phyloP scores from a whole-genome alignment of 202 grass and related monocot genomes.

The Digitaria exilis region DNA sequence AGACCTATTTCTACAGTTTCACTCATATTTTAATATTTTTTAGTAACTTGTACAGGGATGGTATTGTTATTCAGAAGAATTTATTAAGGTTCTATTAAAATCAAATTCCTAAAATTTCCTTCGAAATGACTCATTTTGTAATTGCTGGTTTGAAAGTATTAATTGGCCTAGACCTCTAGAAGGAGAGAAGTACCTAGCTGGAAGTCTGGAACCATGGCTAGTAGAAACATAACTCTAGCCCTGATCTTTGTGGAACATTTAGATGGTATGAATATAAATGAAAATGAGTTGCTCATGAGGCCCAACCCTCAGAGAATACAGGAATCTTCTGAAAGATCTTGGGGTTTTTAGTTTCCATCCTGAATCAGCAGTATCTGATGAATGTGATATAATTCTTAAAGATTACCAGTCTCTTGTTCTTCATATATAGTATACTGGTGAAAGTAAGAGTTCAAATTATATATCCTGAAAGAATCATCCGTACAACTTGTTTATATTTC shows the following conservation, averaged over 20 bases:
- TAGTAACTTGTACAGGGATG: conserved; percentile 1
- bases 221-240: background rate
- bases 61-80: background rate
- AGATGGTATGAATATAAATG: background rate
- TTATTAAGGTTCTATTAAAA: background rate
- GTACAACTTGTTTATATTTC: conserved; percentile 8
- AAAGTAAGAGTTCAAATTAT: background rate
- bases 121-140: background rate
- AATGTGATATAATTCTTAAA: background rate
- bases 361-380: background rate
- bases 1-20: conserved; percentile 15
- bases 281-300: background rate
- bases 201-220: background rate
- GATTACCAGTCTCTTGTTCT: background rate
- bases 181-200: background rate
- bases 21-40: conserved; percentile 1
- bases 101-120: background rate
- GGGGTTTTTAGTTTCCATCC: background rate
- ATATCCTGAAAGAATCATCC: background rate
- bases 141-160: background rate
- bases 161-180: background rate
- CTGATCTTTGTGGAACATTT: background rate
- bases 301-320: background rate
- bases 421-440: background rate
- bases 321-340: background rate